Conservation (phyloP, 2,329 filamentous ascomycete genomes). For the Claviceps fusiformis region DNA sequence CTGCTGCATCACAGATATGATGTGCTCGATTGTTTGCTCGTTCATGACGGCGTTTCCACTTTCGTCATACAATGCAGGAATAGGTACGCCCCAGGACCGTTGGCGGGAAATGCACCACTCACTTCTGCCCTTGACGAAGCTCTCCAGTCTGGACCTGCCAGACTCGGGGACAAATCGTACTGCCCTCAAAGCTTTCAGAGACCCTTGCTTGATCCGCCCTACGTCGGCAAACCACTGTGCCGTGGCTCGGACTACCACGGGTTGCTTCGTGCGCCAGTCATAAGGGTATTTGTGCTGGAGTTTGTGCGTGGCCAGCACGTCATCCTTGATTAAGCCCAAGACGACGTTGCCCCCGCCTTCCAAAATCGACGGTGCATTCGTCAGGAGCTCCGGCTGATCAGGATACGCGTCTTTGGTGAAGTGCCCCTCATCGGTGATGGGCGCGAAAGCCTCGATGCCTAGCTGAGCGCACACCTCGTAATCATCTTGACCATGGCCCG, state of each 20-base stretch:
- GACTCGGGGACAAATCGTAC: slow-evolving; percentile 69
- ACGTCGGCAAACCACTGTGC: slow-evolving; percentile 98
- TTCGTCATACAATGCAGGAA: slow-evolving; percentile 72
- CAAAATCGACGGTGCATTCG: slow-evolving; percentile 55
- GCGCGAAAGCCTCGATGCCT: slow-evolving; percentile 63
- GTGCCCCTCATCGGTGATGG: slow-evolving; percentile 66
- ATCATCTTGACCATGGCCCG: slow-evolving; percentile 93
- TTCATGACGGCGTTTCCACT: slow-evolving; percentile 66
- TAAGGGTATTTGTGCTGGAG: slow-evolving; percentile 92
- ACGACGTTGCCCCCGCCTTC: slow-evolving; percentile 56
- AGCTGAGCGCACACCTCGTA: slow-evolving; percentile 66
- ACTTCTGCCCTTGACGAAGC: slow-evolving; percentile 74
- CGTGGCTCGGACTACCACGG: slow-evolving; percentile 81
- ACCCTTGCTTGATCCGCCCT: slow-evolving; percentile 61
- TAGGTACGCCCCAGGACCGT: slow-evolving; percentile 91
- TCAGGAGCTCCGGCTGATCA: slow-evolving; percentile 50
- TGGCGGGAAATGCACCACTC: slow-evolving; percentile 99
- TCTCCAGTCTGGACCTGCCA: slow-evolving; percentile 62
- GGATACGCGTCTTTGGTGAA: slow-evolving; percentile 75
- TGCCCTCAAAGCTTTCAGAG: slow-evolving; percentile 52
- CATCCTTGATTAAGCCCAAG: slow-evolving; percentile 49
- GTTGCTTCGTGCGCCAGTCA: slow-evolving; percentile 91
- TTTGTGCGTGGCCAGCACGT: slow-evolving; percentile 55
- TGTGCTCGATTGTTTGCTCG: slow-evolving; percentile 66
- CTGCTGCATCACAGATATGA: slow-evolving; percentile 63